A percentile compares a stretch with the other conserved stretches of the same genome.
Evolutionary conservation across 345 rosid species (phyloP).

Genomic region (Aurinia saxatilis): DNA sequence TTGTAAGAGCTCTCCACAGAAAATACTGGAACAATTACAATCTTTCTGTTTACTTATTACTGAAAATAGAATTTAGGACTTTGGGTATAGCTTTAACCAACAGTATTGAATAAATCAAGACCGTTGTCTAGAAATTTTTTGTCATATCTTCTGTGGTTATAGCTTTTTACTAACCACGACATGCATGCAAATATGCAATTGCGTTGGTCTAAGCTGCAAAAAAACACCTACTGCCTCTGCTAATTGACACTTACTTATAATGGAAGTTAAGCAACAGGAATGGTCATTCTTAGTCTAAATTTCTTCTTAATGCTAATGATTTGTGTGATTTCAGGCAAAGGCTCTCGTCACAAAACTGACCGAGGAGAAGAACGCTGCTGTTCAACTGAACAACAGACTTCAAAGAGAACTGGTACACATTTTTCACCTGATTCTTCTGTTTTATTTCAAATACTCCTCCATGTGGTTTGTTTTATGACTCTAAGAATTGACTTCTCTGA

Average conservation of each 20-base stretch:
- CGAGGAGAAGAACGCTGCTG: constrained; percentile 44
- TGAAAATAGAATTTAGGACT: not conserved
- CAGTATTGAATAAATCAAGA: not conserved
- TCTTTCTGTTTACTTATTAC: not conserved
- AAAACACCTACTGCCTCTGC: not conserved
- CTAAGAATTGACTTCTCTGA: not conserved
- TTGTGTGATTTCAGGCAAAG: constrained; percentile 38
- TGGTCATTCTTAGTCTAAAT: not conserved
- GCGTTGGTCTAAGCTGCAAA: not conserved
- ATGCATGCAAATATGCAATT: constrained; percentile 2
- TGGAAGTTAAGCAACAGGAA: not conserved
- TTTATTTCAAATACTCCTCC: not conserved
- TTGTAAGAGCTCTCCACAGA: not conserved
- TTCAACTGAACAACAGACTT: constrained; percentile 48
- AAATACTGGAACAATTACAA: not conserved
- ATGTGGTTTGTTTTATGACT: not conserved
- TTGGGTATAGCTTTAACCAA: not conserved
- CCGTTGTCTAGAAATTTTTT: not conserved
- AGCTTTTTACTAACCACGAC: not conserved
- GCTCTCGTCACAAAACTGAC: constrained; percentile 49
- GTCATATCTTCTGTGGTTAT: not conserved
- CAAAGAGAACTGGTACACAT: constrained; percentile 60
- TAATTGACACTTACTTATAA: not conserved
- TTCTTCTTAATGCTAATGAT: not conserved
- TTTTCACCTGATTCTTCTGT: not conserved